Evolutionary conservation across 805 yeast species (phyloP).

Genomic region (Ogataea paradorogensis): DNA sequence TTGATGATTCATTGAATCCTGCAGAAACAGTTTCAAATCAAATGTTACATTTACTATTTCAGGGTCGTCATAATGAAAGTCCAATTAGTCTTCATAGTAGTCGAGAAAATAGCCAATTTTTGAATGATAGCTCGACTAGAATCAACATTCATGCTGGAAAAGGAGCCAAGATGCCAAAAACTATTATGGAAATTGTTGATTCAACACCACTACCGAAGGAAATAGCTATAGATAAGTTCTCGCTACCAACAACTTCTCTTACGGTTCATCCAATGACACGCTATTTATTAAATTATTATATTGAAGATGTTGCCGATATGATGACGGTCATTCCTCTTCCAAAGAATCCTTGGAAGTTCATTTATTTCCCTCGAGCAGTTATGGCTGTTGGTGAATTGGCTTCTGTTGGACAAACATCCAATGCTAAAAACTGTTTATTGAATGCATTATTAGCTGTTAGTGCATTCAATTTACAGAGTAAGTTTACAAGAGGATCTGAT

Average conservation of each 20-base stretch:
- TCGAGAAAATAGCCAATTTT: slow-evolving; percentile 9
- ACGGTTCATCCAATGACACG: slow-evolving; percentile 68
- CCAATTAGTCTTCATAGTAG: slow-evolving; percentile 7
- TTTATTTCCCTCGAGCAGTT: slow-evolving; percentile 81
- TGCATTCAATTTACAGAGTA: slow-evolving; percentile 76
- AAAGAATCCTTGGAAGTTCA: slow-evolving; percentile 83
- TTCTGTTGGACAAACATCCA: slow-evolving; percentile 68
- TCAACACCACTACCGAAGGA: slow-evolving; percentile 43
- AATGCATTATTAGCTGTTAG: slow-evolving; percentile 79
- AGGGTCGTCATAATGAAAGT: slow-evolving; percentile 35
- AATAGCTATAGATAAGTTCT: slow-evolving; percentile 37
- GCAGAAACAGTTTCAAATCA: slow-evolving; percentile 38
- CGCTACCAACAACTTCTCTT: slow-evolving; percentile 60
- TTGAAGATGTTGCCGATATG: slow-evolving; percentile 71
- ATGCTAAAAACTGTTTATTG: slow-evolving; percentile 71
- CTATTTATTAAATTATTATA: slow-evolving; percentile 67
- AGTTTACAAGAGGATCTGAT: slow-evolving; percentile 62
- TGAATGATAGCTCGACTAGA: slow-evolving; percentile 26
- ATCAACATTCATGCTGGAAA: slow-evolving; percentile 33
- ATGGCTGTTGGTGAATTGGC: slow-evolving; percentile 79
- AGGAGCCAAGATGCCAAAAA: slow-evolving; percentile 47
- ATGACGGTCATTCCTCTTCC: slow-evolving; percentile 64
- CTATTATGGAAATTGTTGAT: slow-evolving; percentile 50
- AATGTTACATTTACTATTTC: slow-evolving; percentile 52
- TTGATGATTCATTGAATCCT: slow-evolving; percentile 8